Evolutionary conservation across 2,329 filamentous ascomycete species (phyloP), one percentile per base, ranked within the genome.

Genomic region (Beauveria sp.): DNA sequence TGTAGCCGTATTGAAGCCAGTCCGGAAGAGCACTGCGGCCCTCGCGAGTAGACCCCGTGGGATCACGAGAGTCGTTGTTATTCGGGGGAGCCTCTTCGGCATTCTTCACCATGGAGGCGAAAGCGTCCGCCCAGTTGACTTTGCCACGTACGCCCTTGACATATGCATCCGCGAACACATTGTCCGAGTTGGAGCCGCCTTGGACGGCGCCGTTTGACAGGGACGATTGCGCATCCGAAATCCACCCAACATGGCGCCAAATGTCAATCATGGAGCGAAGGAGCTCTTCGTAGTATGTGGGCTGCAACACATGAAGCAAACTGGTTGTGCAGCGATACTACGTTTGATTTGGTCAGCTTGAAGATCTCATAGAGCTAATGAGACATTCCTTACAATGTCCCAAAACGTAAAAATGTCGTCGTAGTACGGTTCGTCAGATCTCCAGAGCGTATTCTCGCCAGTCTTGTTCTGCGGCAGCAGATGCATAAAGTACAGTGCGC

Each of bases 341-440:
- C 1, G 12, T 3, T n/a, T 6, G 5, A 28, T 18, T 24, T 10
- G 2, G 38, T 51, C 10, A 60, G 38, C 42, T 16, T 7, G 14
- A 22, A 1, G 31, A 22, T 6, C 1, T 20, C 2, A 28, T 0
- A 8, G 16, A 48, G 8, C 1, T 18, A 5, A 2, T 8, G 6
- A 9, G 2, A 12, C 7, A 14, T 3, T 48, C 1, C 66, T 57
- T 60, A 71, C 66, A 28, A 69, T 73, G 63, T 84, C 82, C 88
- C 88, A 90, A 24, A 88, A 80, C 0, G 88, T 90, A 68, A 88
- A 89, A 18, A 87, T 83, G 63, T 90, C 88, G 63, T 88, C 84
- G 67, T 88, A 90, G 67, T 88, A 89, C 1, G 88, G 87, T 70
- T 90, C 88, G 0, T 69, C 67, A 1, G 84, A 86, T 1, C 74